These are phyloP conservation scores for Boletus edulis DNA, from an alignment of 768 basidiomycete genomes.

Conservation along the genomic window DNA sequence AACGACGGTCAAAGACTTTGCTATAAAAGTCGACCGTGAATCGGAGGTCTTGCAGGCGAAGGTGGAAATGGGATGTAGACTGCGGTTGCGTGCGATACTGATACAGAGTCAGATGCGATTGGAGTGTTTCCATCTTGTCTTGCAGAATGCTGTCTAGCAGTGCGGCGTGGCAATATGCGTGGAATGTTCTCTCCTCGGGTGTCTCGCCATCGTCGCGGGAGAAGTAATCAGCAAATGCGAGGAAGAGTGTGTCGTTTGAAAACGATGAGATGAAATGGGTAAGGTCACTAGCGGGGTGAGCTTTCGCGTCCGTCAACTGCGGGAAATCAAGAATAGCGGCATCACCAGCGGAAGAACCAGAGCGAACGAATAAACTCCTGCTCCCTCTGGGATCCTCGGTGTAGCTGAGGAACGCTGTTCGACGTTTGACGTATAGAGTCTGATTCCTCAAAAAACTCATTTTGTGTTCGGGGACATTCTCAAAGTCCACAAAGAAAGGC, in stretches of 20 bases:
- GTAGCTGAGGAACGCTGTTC: conserved; percentile 91
- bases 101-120: conserved; percentile 71
- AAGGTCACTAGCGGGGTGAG: conserved; percentile 70
- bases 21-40: conserved; percentile 77
- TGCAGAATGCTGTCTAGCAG: conserved; percentile 87
- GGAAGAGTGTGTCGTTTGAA: conserved; percentile 75
- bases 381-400: conserved; percentile 93
- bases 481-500: conserved; percentile 84
- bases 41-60: conserved; percentile 69
- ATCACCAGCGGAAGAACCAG: conserved; percentile 81
- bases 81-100: conserved; percentile 62
- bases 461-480: conserved; percentile 63
- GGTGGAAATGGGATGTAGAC: conserved; percentile 56
- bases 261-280: conserved; percentile 85
- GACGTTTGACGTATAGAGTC: conserved; percentile 88
- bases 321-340: conserved; percentile 86
- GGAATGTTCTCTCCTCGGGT: conserved; percentile 58
- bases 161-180: conserved; percentile 71
- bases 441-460: conserved; percentile 69
- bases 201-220: conserved; percentile 61
- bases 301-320: conserved; percentile 61
- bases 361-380: conserved; percentile 84
- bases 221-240: conserved; percentile 80
- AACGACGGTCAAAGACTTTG: conserved; percentile 69
- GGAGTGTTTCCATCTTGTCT: conserved; percentile 80